Percentiles rank a stretch among this genome's conserved stretches.
Conservation (phyloP, 1,284 basidiomycete species). For the Marasmius fiardii region DNA sequence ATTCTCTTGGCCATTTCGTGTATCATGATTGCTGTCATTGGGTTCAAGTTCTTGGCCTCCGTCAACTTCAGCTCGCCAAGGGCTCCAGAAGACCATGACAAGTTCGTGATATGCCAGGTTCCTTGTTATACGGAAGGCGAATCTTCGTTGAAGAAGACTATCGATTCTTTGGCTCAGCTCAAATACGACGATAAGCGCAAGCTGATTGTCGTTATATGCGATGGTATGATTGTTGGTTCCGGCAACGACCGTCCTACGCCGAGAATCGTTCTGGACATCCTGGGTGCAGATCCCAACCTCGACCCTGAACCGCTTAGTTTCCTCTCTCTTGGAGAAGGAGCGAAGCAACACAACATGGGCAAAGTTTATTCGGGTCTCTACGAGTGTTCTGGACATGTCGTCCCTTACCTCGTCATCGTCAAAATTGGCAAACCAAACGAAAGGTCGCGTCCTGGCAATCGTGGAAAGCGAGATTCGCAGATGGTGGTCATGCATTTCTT, state of each 20-base stretch:
- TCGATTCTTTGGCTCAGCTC: slow-evolving; percentile 91
- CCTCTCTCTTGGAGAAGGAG: slow-evolving; percentile 90
- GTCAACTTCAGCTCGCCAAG: slow-evolving; percentile 83
- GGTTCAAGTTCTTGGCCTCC: slow-evolving; percentile 97
- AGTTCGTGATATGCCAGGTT: slow-evolving; percentile 98
- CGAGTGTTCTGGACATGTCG: slow-evolving; percentile 92
- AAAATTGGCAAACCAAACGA: slow-evolving; percentile 97
- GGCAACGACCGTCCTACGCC: slow-evolving; percentile 92
- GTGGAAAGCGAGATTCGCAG: slow-evolving; percentile 97
- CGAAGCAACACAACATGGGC: slow-evolving; percentile 97
- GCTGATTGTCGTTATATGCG: slow-evolving; percentile 91
- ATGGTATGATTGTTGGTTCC: slow-evolving; percentile 97
- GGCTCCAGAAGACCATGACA: slow-evolving; percentile 95
- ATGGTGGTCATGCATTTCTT: slow-evolving; percentile 96
- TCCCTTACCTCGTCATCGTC: slow-evolving; percentile 95
- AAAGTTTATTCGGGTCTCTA: slow-evolving; percentile 98
- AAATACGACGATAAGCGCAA: slow-evolving; percentile 99
- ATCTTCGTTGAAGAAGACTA: slow-evolving; percentile 82
- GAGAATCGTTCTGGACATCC: slow-evolving; percentile 93
- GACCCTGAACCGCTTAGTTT: slow-evolving; percentile 96
- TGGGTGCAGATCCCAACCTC: slow-evolving; percentile 89
- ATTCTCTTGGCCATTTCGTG: slow-evolving; percentile 88
- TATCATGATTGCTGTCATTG: slow-evolving; percentile 94
- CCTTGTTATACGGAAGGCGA: slow-evolving; percentile 98
- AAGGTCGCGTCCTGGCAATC: slow-evolving; percentile 89